phyloP scores from a whole-genome alignment of 495 filamentous ascomycete species.

The Gamarada debralockiae region DNA sequence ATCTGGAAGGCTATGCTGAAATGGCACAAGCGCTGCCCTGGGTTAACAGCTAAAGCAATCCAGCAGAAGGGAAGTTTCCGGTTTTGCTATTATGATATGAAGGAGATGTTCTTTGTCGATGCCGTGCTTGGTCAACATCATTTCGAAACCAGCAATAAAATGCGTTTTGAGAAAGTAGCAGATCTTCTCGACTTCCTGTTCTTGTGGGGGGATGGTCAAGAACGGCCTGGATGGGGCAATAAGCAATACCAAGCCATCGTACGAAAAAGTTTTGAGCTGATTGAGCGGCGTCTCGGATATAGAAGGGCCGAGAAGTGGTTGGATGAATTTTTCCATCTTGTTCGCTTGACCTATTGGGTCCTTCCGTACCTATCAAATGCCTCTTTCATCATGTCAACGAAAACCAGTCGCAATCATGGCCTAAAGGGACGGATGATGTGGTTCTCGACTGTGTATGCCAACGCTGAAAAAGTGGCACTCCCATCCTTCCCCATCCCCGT shows the following conservation, averaged over 20 bases:
- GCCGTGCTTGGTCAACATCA: background rate
- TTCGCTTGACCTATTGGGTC: background rate
- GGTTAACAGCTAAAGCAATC: background rate
- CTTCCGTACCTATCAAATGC: constrained; percentile 1
- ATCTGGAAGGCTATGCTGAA: background rate
- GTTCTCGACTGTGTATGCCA: constrained; percentile 4
- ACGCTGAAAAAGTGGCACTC: background rate
- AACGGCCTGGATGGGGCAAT: constrained; percentile 1
- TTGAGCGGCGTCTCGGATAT: constrained; percentile 5
- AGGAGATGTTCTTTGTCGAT: background rate
- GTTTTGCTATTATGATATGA: constrained; percentile 1
- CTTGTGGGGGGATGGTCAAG: background rate
- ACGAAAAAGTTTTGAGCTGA: constrained; percentile 5
- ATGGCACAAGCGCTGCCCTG: background rate
- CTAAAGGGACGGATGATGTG: constrained; percentile 3
- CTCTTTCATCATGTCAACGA: background rate
- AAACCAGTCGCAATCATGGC: constrained; percentile 1
- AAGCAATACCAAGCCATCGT: constrained; percentile 5
- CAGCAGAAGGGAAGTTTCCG: background rate
- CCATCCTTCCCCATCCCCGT: too few species aligned
- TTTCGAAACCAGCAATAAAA: constrained; percentile 3
- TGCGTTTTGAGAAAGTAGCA: constrained; percentile 3
- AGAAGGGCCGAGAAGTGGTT: background rate
- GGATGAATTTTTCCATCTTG: constrained; percentile 5
- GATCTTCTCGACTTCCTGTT: constrained; percentile 5